phyloP scores from a whole-genome alignment of 495 filamentous ascomycete species.

The Stereocaulon alpinum region DNA sequence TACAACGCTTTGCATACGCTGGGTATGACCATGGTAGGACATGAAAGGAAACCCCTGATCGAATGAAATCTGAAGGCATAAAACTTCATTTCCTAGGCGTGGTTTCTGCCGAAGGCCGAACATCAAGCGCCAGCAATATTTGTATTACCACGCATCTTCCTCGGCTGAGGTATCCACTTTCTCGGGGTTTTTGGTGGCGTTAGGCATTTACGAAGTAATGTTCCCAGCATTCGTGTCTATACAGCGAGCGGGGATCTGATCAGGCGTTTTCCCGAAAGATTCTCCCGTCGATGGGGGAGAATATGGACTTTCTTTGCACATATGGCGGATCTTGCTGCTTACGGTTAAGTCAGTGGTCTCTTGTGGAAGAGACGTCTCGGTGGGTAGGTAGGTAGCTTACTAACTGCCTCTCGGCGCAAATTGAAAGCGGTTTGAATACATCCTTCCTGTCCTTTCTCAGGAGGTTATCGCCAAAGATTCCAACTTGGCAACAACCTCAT shows the following conservation, averaged over 20 bases:
- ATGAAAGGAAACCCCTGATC: slow-evolving; percentile 79
- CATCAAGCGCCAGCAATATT: not conserved
- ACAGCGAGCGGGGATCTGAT: not conserved
- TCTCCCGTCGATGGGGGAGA: not conserved
- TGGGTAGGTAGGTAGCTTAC: not conserved
- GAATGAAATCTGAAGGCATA: slow-evolving; percentile 46
- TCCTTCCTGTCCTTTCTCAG: too few relatives aligned
- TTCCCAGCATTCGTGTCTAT: not conserved
- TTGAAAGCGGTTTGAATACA: too few relatives aligned
- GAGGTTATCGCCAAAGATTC: not conserved
- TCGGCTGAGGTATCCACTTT: not conserved
- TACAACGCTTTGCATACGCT: slow-evolving; percentile 63
- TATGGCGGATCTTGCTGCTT: not conserved
- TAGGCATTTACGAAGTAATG: slow-evolving; percentile 11
- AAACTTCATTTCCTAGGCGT: not conserved
- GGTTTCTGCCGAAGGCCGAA: not conserved
- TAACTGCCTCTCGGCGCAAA: not conserved
- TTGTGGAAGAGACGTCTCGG: not conserved
- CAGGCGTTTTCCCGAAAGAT: not conserved
- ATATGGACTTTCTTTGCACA: not conserved
- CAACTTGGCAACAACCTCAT: not conserved
- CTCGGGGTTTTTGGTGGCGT: not conserved
- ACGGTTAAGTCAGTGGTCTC: not conserved
- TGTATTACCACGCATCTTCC: slow-evolving; percentile 2
- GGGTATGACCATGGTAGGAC: slow-evolving; percentile 76